These are phyloP conservation scores for Eremochloa ophiuroides DNA, from an alignment of 176 grass and related monocot genomes.

Conservation along the genomic window DNA sequence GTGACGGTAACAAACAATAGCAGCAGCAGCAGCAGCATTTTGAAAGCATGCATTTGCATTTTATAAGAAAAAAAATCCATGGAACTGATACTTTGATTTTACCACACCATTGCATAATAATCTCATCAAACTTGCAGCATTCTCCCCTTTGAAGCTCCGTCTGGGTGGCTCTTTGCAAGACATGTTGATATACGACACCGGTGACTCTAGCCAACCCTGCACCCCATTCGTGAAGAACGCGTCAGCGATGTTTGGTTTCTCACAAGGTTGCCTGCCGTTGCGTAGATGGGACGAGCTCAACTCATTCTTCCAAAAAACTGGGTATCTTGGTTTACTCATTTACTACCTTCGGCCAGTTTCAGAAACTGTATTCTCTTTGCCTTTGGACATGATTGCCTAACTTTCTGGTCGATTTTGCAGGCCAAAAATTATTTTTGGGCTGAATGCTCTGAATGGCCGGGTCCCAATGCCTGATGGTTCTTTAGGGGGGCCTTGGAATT, in stretches of 20 bases:
- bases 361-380: conserved; percentile 2
- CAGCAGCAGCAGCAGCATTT: not conserved
- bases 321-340: conserved; percentile 35
- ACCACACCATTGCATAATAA: not conserved
- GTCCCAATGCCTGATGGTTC: conserved; percentile 60
- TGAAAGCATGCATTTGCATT: conserved; percentile 15
- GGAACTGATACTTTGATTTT: not conserved
- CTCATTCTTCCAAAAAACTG: conserved; percentile 62
- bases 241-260: conserved; percentile 79
- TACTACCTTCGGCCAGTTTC: not conserved
- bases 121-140: conserved; percentile 43
- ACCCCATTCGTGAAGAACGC: conserved; percentile 56
- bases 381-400: not conserved
- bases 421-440: conserved; percentile 55
- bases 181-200: conserved; percentile 58
- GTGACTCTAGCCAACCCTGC: conserved; percentile 36
- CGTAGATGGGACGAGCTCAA: conserved; percentile 95
- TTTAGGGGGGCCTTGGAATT: conserved; percentile 75
- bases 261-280: conserved; percentile 67
- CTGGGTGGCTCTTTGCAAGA: conserved; percentile 91
- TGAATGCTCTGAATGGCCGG: conserved; percentile 80
- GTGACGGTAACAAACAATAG: not conserved
- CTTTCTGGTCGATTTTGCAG: conserved; percentile 23
- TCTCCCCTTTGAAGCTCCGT: conserved; percentile 83
- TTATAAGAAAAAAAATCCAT: not conserved